A percentile compares a stretch with the other conserved stretches of the same genome.
Conservation (phyloP, 441 rosid species). For the Viola pubescens region DNA sequence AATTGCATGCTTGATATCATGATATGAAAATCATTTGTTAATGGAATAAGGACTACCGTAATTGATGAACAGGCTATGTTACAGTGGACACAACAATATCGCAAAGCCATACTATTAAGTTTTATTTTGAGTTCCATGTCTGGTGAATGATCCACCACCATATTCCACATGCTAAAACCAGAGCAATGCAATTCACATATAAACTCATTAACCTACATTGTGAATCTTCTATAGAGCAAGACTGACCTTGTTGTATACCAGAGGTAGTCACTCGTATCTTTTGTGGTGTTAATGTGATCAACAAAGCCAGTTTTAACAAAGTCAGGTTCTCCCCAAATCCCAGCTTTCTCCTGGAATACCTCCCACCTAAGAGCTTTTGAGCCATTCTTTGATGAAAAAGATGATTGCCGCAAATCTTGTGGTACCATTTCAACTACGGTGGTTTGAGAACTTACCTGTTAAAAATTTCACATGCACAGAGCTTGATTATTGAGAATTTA, state of each 20-base stretch:
- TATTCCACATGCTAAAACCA: background rate
- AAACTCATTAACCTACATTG: background rate
- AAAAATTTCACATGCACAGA: slow-evolving; percentile 15
- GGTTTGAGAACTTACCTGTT: slow-evolving; percentile 62
- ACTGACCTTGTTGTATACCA: slow-evolving; percentile 93
- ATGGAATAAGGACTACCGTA: no score
- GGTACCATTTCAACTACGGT: slow-evolving; percentile 72
- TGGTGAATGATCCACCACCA: background rate
- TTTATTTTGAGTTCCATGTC: background rate
- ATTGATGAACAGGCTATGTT: no score
- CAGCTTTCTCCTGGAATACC: slow-evolving; percentile 56
- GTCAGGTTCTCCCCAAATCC: slow-evolving; percentile 77
- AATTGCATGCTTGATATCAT: no score
- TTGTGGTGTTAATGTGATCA: slow-evolving; percentile 83
- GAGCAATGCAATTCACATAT: background rate
- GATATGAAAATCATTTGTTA: no score
- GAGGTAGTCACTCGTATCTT: slow-evolving; percentile 80
- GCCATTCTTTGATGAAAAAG: slow-evolving; percentile 19
- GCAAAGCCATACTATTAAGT: no score
- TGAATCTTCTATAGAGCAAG: slow-evolving; percentile 12
- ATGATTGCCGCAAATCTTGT: slow-evolving; percentile 46
- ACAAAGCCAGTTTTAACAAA: slow-evolving; percentile 48
- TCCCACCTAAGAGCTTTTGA: slow-evolving; percentile 58
- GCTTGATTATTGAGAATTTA: background rate
- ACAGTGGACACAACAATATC: no score